phyloP scores from a whole-genome alignment of 2,329 filamentous ascomycete species.

The Cladosporium halotolerans region DNA sequence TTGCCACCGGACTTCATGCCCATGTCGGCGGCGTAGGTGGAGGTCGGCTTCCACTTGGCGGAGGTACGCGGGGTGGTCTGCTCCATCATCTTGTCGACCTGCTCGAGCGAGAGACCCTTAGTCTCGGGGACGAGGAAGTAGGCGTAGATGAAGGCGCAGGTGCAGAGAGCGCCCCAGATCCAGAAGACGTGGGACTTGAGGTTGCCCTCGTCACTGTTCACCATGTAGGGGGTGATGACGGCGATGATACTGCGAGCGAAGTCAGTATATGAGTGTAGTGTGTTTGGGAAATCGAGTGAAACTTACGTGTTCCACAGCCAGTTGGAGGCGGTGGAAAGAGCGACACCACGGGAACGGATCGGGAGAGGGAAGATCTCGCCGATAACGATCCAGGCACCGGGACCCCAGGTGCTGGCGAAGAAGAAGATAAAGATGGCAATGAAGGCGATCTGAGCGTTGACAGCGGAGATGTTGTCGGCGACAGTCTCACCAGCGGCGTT shows the following conservation, averaged over 20 bases:
- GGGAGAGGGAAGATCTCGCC: conserved; percentile 87
- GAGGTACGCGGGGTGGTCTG: conserved; percentile 73
- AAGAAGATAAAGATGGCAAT: conserved; percentile 91
- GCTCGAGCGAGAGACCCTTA: conserved; percentile 64
- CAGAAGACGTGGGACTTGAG: conserved; percentile 40
- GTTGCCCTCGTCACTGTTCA: conserved; percentile 51
- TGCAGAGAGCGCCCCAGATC: conserved; percentile 37
- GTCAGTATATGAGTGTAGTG: conserved; percentile 4
- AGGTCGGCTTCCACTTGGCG: conserved; percentile 52
- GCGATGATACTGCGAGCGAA: conserved; percentile 39
- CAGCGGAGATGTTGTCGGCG: conserved; percentile 34
- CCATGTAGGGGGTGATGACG: conserved; percentile 62
- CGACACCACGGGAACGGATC: conserved; percentile 82
- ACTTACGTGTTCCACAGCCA: conserved; percentile 62
- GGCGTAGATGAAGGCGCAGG: conserved; percentile 52
- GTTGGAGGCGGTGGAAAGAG: conserved; percentile 79
- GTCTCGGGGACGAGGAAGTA: conserved; percentile 60
- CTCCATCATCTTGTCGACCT: conserved; percentile 84
- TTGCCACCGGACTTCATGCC: conserved; percentile 28
- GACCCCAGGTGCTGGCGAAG: conserved; percentile 86
- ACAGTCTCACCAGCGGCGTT: conserved; percentile 37
- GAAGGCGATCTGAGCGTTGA: conserved; percentile 70
- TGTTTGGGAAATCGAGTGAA: conserved; percentile 1
- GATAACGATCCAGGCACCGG: conserved; percentile 65
- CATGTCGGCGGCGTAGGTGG: conserved; percentile 29